A percentile compares a stretch with the other conserved stretches of the same genome.
Conservation (phyloP, 805 yeast genomes). For the Schwanniomyces occidentalis region DNA sequence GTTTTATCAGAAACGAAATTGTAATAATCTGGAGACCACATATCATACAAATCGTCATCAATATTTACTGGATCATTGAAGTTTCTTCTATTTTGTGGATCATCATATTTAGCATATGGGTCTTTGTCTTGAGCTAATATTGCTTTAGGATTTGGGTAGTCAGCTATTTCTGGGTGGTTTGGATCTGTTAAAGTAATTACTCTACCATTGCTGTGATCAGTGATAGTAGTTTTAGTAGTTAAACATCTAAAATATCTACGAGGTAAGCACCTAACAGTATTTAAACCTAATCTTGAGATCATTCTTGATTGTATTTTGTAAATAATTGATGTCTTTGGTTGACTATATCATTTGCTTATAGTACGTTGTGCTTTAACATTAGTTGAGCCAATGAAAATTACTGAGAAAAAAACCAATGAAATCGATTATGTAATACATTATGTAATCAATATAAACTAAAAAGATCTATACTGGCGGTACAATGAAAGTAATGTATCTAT, state of each 20-base stretch:
- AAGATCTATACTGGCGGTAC: too few relatives aligned
- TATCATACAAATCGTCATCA: slow-evolving; percentile 71
- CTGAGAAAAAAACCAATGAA: slow-evolving; percentile 14
- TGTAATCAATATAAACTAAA: too few relatives aligned
- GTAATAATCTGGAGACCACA: slow-evolving; percentile 84
- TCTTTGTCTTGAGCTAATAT: slow-evolving; percentile 63
- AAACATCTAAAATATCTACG: slow-evolving; percentile 17
- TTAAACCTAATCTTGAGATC: slow-evolving; percentile 30
- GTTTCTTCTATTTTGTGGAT: slow-evolving; percentile 79
- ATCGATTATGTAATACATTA: slow-evolving; percentile 1
- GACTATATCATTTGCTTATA: too few relatives aligned
- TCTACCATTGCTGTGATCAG: slow-evolving; percentile 41
- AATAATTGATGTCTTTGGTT: too few relatives aligned
- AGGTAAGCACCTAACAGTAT: slow-evolving; percentile 13
- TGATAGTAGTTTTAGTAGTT: slow-evolving; percentile 38
- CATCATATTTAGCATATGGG: slow-evolving; percentile 75
- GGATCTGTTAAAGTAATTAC: slow-evolving; percentile 43
- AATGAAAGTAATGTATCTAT: too few relatives aligned
- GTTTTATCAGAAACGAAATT: slow-evolving; percentile 57
- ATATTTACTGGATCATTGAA: slow-evolving; percentile 69
- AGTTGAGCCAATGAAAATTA: slow-evolving; percentile 17
- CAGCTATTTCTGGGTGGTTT: slow-evolving; percentile 45
- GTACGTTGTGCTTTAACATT: too few relatives aligned
- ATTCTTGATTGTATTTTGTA: slow-evolving; percentile 16
- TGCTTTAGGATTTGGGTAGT: slow-evolving; percentile 62